These are phyloP conservation scores for Penstemon barbatus DNA, from an alignment of 257 asterid species.

Conservation along the genomic window DNA sequence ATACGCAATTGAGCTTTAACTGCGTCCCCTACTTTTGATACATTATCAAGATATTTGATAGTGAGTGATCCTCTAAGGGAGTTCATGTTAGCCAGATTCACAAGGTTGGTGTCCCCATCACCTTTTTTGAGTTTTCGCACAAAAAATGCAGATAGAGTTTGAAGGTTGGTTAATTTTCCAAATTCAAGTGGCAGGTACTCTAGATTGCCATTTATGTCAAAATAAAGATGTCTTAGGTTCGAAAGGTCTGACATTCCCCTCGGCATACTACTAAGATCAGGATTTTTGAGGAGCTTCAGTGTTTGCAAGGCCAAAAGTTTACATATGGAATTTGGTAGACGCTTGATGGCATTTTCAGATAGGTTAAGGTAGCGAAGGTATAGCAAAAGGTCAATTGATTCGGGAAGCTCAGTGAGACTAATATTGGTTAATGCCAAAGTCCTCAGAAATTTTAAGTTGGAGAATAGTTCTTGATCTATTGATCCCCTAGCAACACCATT, in stretches of 20 bases:
- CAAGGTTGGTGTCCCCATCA: neutral
- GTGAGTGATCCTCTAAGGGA: conserved; percentile 35
- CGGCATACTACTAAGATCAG: conserved; percentile 19
- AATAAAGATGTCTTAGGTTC: conserved; percentile 31
- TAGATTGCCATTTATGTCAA: conserved; percentile 23
- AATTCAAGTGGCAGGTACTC: conserved; percentile 23
- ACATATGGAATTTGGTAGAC: conserved; percentile 27
- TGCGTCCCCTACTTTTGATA: neutral
- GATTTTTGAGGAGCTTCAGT: conserved; percentile 26
- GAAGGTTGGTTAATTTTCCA: conserved; percentile 27
- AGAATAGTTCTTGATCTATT: conserved; percentile 1
- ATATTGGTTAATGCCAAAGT: conserved; percentile 23
- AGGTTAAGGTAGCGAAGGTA: conserved; percentile 32
- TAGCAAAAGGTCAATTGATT: neutral
- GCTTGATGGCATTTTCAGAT: conserved; percentile 19
- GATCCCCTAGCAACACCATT: neutral
- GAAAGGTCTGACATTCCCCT: conserved; percentile 25
- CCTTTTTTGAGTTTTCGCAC: conserved; percentile 9
- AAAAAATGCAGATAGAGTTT: conserved; percentile 26
- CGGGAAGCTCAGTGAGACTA: conserved; percentile 4
- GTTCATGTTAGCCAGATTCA: conserved; percentile 26
- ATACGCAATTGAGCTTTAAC: conserved; percentile 7
- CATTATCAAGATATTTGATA: conserved; percentile 24
- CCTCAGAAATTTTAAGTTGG: conserved; percentile 17
- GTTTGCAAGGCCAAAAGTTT: conserved; percentile 27